Percentiles rank a stretch among this genome's conserved stretches.
Evolutionary conservation across 345 rosid genomes (phyloP).

Genomic region (Alliaria petiolata): DNA sequence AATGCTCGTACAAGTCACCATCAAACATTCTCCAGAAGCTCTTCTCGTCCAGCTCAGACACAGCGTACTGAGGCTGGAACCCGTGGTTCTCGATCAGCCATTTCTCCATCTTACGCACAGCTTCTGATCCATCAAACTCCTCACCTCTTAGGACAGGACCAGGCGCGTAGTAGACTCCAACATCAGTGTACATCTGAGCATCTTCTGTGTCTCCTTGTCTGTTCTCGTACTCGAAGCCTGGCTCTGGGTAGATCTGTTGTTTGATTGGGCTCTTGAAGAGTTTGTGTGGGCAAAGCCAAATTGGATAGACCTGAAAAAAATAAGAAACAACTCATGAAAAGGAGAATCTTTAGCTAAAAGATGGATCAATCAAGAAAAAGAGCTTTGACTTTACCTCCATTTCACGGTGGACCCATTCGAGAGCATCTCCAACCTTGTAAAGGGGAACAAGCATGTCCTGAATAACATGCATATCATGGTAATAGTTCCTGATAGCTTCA

Average conservation of each 20-base stretch:
- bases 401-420: slow-evolving; percentile 88
- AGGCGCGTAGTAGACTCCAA: slow-evolving; percentile 95
- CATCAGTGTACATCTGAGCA: slow-evolving; percentile 96
- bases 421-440: slow-evolving; percentile 93
- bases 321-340: background rate
- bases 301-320: slow-evolving; percentile 67
- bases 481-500: slow-evolving; percentile 94
- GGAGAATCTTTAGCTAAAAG: background rate
- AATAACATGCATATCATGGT: slow-evolving; percentile 97
- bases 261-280: slow-evolving; percentile 82
- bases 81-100: slow-evolving; percentile 96
- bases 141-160: slow-evolving; percentile 95
- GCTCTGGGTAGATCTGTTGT: slow-evolving; percentile 91
- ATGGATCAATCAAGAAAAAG: background rate
- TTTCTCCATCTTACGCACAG: slow-evolving; percentile 81
- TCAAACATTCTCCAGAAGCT: slow-evolving; percentile 98
- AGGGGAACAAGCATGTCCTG: slow-evolving; percentile 99
- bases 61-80: slow-evolving; percentile 95
- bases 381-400: slow-evolving; percentile 69
- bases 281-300: slow-evolving; percentile 96
- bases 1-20: slow-evolving; percentile 71
- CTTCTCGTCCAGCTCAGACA: slow-evolving; percentile 87
- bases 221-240: slow-evolving; percentile 82
- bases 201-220: slow-evolving; percentile 89
- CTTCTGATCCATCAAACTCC: slow-evolving; percentile 76